These are phyloP conservation scores for Blastocystis sp. DNA, from an alignment of 352 stramenopile species.

Conservation along the genomic window DNA sequence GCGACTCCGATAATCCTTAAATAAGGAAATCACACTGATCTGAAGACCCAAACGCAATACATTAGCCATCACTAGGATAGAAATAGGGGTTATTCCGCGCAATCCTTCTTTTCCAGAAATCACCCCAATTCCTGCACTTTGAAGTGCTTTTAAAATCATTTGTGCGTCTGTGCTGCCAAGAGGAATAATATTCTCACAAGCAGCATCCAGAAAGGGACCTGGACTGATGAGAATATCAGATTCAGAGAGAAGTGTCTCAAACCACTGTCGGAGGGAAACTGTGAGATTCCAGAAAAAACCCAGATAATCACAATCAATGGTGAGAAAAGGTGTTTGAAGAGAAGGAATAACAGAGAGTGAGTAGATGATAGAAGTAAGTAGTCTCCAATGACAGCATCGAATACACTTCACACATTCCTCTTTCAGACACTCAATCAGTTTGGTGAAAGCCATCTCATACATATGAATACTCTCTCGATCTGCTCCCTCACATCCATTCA, in stretches of 20 bases:
- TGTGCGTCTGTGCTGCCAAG: background rate
- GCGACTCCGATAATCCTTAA: conserved; percentile 36
- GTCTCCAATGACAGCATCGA: conserved; percentile 36
- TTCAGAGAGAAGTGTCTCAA: background rate
- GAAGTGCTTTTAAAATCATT: background rate
- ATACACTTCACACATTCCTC: conserved; percentile 23
- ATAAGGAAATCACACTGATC: background rate
- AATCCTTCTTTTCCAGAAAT: background rate
- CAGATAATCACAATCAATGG: background rate
- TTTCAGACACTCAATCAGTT: conserved; percentile 39
- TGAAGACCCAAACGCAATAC: background rate
- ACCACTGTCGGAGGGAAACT: conserved; percentile 1
- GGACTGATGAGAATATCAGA: conserved; percentile 44
- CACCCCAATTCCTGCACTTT: conserved; percentile 10
- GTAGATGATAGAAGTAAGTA: background rate
- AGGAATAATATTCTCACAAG: conserved; percentile 6
- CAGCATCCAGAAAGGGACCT: conserved; percentile 1
- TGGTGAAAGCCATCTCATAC: background rate
- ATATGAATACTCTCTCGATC: background rate
- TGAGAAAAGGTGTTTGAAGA: conserved; percentile 9
- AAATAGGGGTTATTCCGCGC: conserved; percentile 24
- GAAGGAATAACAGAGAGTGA: conserved; percentile 1
- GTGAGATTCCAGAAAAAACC: background rate
- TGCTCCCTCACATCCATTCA: conserved; percentile 20
- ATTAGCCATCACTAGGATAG: conserved; percentile 39